Percentiles rank a stretch among this genome's conserved stretches.
Conservation (phyloP, 2,329 filamentous ascomycete genomes). For the Raffaelea albimanens region DNA sequence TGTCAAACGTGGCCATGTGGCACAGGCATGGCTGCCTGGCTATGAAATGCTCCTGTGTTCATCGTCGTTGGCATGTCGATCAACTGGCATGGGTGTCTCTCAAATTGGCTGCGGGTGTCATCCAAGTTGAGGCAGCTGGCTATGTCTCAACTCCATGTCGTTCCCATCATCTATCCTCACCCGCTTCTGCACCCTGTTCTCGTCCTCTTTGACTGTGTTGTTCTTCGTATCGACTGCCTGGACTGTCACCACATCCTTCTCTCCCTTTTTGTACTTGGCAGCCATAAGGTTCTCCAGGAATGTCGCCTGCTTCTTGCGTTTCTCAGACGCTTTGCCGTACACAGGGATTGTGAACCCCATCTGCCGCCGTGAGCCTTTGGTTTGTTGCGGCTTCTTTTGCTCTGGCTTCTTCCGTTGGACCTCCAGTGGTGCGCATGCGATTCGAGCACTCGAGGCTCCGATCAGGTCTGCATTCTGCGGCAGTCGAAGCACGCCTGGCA, state of each 20-base stretch:
- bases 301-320: slow-evolving; percentile 12
- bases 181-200: too few species aligned
- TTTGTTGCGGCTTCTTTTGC: background rate
- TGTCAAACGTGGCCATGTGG: too few species aligned
- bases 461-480: slow-evolving; percentile 16
- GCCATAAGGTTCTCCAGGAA: slow-evolving; percentile 16
- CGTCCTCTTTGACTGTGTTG: background rate
- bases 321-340: slow-evolving; percentile 6
- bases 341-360: slow-evolving; percentile 14
- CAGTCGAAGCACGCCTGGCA: background rate
- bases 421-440: slow-evolving; percentile 11
- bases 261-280: slow-evolving; percentile 13
- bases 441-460: slow-evolving; percentile 17
- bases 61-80: too few species aligned
- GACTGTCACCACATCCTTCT: slow-evolving; percentile 15
- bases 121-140: too few species aligned
- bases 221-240: slow-evolving; percentile 11
- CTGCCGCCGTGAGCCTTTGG: background rate
- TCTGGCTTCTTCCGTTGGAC: slow-evolving; percentile 2
- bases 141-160: too few species aligned
- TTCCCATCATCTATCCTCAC: too few species aligned
- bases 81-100: too few species aligned
- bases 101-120: too few species aligned
- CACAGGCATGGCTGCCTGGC: too few species aligned
- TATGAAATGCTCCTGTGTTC: too few species aligned